Evolutionary conservation across 768 basidiomycete genomes (phyloP), one percentile per base, ranked within the genome.

Genomic region (Nevesoporus exiguus): DNA sequence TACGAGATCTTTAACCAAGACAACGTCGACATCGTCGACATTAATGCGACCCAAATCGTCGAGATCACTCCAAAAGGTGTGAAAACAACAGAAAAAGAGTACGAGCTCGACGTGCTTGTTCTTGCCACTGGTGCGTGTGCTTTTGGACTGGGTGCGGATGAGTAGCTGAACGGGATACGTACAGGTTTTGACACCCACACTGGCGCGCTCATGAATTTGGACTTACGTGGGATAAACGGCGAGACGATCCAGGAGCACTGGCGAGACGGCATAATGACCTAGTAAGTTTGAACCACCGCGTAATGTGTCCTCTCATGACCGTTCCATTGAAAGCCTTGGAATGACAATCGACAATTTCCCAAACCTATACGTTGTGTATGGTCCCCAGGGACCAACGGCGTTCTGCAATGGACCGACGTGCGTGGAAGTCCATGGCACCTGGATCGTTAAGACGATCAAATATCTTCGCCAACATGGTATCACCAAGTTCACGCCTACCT

Each of bases 1-100:
- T n/a, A n/a, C n/a, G n/a, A n/a, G 58, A n/a, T 8, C 36, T 37
- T 37, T 17, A 37, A 37, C 17, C 36, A 37, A 17, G 36, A 19
- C 46, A 60, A 60, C 14, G 52, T 60, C 3, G 59, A 57, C 11
- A 7, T 54, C 5, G 37, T 54, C 17, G 36, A 37, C n/a, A n/a
- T 37, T 7, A 37, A 37, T 4, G 36, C 7, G 3, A 37, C 3
- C 36, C 36, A 13, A 1, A 37, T 37, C 7, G 59, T 55, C 15
- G 36, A 37, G 36, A 8, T 37, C 17, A 37, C 36, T 3, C 17
- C 36, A 17, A 11, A 8, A 37, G 10, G 36, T 5, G 36, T 37
- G 14, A 37, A n/a, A 4, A 37, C 36, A 15, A 17, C 36, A 4
- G n/a, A 37, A n/a, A 15, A 37, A 3, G 36, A 37, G 17, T 37